Base-by-base conservation (phyloP, 2,329 filamentous ascomycete genomes). In the Helicocarpus griseus region DNA sequence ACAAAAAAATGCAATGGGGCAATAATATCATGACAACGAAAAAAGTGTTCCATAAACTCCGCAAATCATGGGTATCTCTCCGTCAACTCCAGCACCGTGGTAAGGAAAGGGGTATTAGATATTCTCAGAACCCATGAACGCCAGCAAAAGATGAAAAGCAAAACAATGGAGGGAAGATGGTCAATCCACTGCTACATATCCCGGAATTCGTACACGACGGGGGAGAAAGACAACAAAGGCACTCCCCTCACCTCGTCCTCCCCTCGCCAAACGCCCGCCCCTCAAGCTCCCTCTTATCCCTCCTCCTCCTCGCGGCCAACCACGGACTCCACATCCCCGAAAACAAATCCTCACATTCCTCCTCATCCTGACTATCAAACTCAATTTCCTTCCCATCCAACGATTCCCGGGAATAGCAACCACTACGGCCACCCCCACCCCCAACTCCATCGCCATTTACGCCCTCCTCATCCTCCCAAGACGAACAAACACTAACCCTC, bases 261-360 rank as follows among this genome's bases (percentile, higher is more conserved):
- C 9, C n/a, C 24, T 45, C 8, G 31, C 26, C 17, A 22, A 38
- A 31, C 28, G 60, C 54, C 49, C 58, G 59, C 49, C 56, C 58
- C 41, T 63, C 64, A 48, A 61, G 53, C 53, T 63, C 69, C 60
- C 64, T n/a, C n/a, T n/a, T 76, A 60, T 61, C 74, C 21, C 50
- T 33, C 63, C 68, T 70, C 65, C 59, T 59, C 13, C 67, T 62
- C 39, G 62, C 66, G 38, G 81, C 81, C 50, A 79, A 59, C 52
- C 73, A 71, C 14, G 76, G 73, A 53, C 70, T 81, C 81, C 81
- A 84, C 19, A 81, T 71, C 0, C 81, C 81, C 14, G 77, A 71
- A 60, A 84, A 84, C 28, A 84, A 57, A 63, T 83, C 80, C 64
- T 84, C 81, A 54, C 81, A 83, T 65, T 84, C 81, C 54, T 83